Evolutionary conservation across 176 grass and related monocot genomes (phyloP).

Genomic region (Otatea glauca): DNA sequence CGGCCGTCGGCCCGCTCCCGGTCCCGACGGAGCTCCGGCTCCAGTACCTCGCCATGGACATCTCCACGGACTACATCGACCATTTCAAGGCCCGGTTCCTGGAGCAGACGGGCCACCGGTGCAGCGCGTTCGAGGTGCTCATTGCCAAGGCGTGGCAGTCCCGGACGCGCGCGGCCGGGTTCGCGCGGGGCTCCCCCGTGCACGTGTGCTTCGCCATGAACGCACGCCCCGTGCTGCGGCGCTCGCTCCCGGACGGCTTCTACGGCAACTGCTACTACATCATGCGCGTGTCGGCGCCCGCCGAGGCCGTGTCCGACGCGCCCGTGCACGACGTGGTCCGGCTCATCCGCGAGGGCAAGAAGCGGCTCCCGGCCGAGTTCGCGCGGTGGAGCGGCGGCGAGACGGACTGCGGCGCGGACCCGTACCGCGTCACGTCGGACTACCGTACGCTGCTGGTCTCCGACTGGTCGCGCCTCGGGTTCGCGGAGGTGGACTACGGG

Average conservation of each 20-base stretch:
- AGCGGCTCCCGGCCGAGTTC: constrained; percentile 66
- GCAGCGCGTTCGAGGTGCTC: constrained; percentile 87
- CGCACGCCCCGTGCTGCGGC: constrained; percentile 53
- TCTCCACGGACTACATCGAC: constrained; percentile 71
- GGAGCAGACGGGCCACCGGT: constrained; percentile 53
- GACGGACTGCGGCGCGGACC: constrained; percentile 37
- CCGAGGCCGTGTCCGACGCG: constrained; percentile 49
- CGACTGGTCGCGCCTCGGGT: constrained; percentile 90
- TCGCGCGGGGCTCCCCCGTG: constrained; percentile 37
- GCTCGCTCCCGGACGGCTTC: constrained; percentile 59
- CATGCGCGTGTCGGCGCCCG: constrained; percentile 64
- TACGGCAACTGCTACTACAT: constrained; percentile 98
- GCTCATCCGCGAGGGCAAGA: constrained; percentile 79
- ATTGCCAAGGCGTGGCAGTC: constrained; percentile 87
- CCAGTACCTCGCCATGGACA: constrained; percentile 80
- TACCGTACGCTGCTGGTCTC: constrained; percentile 80
- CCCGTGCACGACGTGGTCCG: constrained; percentile 70
- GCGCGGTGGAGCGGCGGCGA: constrained; percentile 65
- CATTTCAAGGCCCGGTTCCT: constrained; percentile 78
- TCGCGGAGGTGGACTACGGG: constrained; percentile 89
- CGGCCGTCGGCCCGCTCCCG: constrained; percentile 52
- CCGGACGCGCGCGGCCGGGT: constrained; percentile 59
- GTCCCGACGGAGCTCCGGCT: constrained; percentile 59
- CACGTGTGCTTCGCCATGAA: constrained; percentile 91
- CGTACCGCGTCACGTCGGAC: constrained; percentile 83